These are phyloP conservation scores for Sphagnum contortum DNA, from an alignment of 225 moss, liverwort and hornwort genomes.

Conservation along the genomic window DNA sequence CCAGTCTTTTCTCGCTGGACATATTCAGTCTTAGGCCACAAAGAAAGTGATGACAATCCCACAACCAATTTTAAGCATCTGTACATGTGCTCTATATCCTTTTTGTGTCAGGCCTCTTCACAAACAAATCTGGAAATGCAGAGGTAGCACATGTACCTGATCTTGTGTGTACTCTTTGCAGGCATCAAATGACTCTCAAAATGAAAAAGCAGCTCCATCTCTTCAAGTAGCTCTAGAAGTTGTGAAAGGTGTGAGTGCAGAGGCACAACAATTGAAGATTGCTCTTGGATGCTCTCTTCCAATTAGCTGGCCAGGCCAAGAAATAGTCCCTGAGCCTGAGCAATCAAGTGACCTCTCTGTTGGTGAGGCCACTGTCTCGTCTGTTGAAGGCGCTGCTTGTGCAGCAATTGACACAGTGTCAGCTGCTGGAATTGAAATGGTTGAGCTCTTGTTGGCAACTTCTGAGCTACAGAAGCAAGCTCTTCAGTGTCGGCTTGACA, in stretches of 20 bases:
- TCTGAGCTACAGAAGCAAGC: conserved; percentile 38
- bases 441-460: conserved; percentile 49
- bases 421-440: conserved; percentile 64
- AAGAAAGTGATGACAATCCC: too few relatives aligned
- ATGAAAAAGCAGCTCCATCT: conserved; percentile 19
- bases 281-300: conserved; percentile 71
- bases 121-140: too few relatives aligned
- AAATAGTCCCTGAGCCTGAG: conserved; percentile 11
- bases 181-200: conserved; percentile 44
- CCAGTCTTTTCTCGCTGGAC: not conserved
- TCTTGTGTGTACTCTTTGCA: conserved; percentile 13
- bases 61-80: not conserved
- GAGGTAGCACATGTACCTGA: too few relatives aligned
- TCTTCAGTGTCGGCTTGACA: conserved; percentile 27
- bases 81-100: not conserved
- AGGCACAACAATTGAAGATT: conserved; percentile 59
- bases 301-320: conserved; percentile 53
- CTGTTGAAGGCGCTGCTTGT: conserved; percentile 24
- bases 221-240: conserved; percentile 44
- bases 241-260: conserved; percentile 54
- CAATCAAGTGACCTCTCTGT: conserved; percentile 7
- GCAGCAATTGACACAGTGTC: conserved; percentile 50
- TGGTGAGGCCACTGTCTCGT: conserved; percentile 13
- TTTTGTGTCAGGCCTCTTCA: not conserved
- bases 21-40: too few relatives aligned